Evolutionary conservation across 768 basidiomycete genomes (phyloP).

Genomic region (Ramaria sp.): DNA sequence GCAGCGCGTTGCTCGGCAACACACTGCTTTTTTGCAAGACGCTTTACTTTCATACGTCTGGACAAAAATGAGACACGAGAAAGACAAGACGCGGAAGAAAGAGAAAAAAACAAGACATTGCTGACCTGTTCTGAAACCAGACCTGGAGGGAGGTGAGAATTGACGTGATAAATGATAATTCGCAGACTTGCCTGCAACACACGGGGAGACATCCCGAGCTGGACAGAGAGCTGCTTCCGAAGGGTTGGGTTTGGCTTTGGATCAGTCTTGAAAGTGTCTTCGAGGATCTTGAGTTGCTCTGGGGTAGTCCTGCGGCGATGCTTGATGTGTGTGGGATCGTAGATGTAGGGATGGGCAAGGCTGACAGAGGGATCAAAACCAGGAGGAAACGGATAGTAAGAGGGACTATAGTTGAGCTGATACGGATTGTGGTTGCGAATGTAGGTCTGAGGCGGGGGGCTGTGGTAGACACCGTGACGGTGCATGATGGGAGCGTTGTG

Average conservation of each 20-base stretch:
- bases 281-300: conserved; percentile 81
- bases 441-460: background rate
- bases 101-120: background rate
- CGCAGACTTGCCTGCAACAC: conserved; percentile 75
- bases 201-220: conserved; percentile 86
- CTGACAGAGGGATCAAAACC: conserved; percentile 62
- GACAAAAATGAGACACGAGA: background rate
- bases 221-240: conserved; percentile 66
- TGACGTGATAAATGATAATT: background rate
- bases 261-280: conserved; percentile 75
- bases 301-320: conserved; percentile 86
- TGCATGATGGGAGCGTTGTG: background rate
- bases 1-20: background rate
- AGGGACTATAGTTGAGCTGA: conserved; percentile 24
- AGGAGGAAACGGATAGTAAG: conserved; percentile 36
- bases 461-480: background rate
- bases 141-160: conserved; percentile 36
- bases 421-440: background rate
- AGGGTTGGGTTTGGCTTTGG: conserved; percentile 83
- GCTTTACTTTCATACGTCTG: conserved; percentile 82
- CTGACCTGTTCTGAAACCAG: conserved; percentile 82
- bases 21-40: conserved; percentile 36
- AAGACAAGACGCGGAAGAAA: conserved; percentile 8
- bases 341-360: conserved; percentile 80
- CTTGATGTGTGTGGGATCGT: conserved; percentile 87